These are phyloP conservation scores for Grosmannia serpens DNA, from an alignment of 2,329 filamentous ascomycete genomes.

Conservation along the genomic window DNA sequence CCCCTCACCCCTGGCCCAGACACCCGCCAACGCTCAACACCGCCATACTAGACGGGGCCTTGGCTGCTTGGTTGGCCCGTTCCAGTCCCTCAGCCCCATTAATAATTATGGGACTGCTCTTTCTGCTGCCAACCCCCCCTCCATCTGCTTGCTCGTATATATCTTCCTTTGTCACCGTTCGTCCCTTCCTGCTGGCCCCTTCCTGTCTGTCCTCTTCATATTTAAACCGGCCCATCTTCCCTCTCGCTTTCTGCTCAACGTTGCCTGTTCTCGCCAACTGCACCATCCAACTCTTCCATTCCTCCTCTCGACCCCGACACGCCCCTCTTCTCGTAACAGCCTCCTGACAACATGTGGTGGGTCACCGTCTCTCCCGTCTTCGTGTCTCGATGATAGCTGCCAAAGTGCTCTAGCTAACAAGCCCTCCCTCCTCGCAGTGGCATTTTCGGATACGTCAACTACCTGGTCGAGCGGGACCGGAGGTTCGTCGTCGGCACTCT, in stretches of 20 bases:
- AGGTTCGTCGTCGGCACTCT: conserved; percentile 93
- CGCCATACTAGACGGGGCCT: background rate
- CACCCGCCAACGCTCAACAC: background rate
- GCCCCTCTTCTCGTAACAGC: conserved; percentile 1
- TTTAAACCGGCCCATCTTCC: background rate
- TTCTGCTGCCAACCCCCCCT: background rate
- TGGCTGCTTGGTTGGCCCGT: conserved; percentile 1
- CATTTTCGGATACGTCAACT: conserved; percentile 98
- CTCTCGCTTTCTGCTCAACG: background rate
- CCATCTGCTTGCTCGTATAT: background rate
- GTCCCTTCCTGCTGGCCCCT: background rate
- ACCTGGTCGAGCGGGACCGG: conserved; percentile 96
- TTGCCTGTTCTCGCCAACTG: background rate
- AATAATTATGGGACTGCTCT: conserved; percentile 1
- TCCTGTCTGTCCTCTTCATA: background rate
- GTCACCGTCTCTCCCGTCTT: conserved; percentile 1
- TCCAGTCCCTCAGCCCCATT: conserved; percentile 5
- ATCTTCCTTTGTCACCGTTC: background rate
- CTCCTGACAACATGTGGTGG: conserved; percentile 24
- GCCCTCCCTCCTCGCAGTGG: conserved; percentile 44
- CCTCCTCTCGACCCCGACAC: background rate
- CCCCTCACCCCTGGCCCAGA: background rate
- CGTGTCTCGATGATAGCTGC: background rate
- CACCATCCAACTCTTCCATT: background rate
- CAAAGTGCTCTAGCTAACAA: background rate